Percentiles rank a stretch among this genome's conserved stretches.
Evolutionary conservation across 2,329 filamentous ascomycete species (phyloP).

Genomic region (Clarireedia hainanense): DNA sequence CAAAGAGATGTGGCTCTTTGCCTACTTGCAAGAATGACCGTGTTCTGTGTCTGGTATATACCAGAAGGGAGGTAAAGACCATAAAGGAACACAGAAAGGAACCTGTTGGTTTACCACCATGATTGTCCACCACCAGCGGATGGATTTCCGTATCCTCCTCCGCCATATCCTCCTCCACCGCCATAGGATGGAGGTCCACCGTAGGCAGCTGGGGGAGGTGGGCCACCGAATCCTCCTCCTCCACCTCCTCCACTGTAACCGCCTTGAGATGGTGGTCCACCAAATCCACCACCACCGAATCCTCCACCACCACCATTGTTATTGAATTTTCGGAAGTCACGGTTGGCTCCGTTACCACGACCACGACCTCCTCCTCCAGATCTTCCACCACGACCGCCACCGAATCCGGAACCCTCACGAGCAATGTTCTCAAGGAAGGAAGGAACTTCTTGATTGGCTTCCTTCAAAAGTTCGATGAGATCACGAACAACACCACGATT

Average conservation of each 20-base stretch:
- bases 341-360: slow-evolving; percentile 62
- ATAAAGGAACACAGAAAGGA: slow-evolving; percentile 21
- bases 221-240: slow-evolving; percentile 47
- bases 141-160: slow-evolving; percentile 51
- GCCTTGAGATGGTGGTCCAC: slow-evolving; percentile 33
- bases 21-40: slow-evolving; percentile 22
- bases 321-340: slow-evolving; percentile 81
- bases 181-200: slow-evolving; percentile 37
- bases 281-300: slow-evolving; percentile 46
- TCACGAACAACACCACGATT: slow-evolving; percentile 97
- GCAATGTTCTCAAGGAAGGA: slow-evolving; percentile 94
- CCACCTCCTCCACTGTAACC: slow-evolving; percentile 44
- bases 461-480: slow-evolving; percentile 94
- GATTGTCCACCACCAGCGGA: slow-evolving; percentile 40
- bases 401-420: slow-evolving; percentile 78
- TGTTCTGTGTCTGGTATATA: slow-evolving; percentile 22
- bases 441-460: slow-evolving; percentile 96
- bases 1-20: slow-evolving; percentile 17
- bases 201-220: slow-evolving; percentile 49
- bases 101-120: slow-evolving; percentile 43
- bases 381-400: slow-evolving; percentile 58
- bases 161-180: slow-evolving; percentile 43
- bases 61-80: slow-evolving; percentile 12
- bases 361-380: slow-evolving; percentile 64
- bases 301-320: slow-evolving; percentile 39